phyloP scores from a whole-genome alignment of 1,284 basidiomycete species.

The Microbotryum violaceum region DNA sequence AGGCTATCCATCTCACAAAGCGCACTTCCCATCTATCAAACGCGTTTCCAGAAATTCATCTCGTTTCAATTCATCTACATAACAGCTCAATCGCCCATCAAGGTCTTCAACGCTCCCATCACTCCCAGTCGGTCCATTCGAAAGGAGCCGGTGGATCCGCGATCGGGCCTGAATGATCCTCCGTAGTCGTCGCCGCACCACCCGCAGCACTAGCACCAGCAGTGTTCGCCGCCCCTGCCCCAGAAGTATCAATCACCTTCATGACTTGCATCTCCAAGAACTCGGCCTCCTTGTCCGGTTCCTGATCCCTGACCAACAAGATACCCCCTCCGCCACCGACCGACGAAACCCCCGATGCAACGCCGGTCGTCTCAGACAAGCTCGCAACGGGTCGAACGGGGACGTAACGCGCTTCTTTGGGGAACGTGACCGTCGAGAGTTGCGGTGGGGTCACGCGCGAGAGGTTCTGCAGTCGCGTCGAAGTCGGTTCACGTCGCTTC shows the following conservation, averaged over 20 bases:
- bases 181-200: constrained; percentile 31
- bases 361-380: constrained; percentile 7
- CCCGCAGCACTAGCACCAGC: constrained; percentile 18
- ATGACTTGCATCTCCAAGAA: constrained; percentile 56
- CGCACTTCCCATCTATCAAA: no score
- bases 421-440: constrained; percentile 74
- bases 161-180: constrained; percentile 49
- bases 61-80: no score
- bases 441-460: constrained; percentile 89
- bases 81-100: no score
- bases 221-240: constrained; percentile 37
- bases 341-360: constrained; percentile 11
- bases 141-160: constrained; percentile 69
- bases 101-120: no score
- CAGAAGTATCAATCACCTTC: constrained; percentile 43
- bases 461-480: constrained; percentile 75
- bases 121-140: constrained; percentile 46
- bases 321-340: constrained; percentile 71
- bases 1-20: no score
- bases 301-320: constrained; percentile 63
- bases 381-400: constrained; percentile 71
- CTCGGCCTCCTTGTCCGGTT: constrained; percentile 58
- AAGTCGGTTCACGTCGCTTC: constrained; percentile 63
- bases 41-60: no score
- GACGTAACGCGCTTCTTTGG: constrained; percentile 67